These are phyloP conservation scores for Cytospora piceicola DNA, from an alignment of 2,329 filamentous ascomycete genomes.

Conservation along the genomic window DNA sequence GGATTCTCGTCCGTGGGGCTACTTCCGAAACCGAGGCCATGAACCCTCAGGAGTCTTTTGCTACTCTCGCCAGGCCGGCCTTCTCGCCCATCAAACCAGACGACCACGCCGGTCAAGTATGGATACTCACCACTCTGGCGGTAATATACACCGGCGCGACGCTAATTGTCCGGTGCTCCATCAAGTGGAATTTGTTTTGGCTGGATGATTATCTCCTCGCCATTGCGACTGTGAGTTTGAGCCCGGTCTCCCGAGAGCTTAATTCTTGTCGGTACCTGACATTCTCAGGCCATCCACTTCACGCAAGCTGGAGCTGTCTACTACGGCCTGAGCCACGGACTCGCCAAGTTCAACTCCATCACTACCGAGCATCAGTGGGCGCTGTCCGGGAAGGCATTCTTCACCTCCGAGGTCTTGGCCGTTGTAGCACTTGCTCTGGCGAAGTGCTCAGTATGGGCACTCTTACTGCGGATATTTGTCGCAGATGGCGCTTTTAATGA, in stretches of 20 bases:
- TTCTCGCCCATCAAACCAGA: slow-evolving; percentile 7
- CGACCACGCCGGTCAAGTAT: slow-evolving; percentile 22
- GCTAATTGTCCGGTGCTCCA: slow-evolving; percentile 1
- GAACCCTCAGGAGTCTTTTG: neutral
- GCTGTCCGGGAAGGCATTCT: slow-evolving; percentile 15
- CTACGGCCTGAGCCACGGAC: slow-evolving; percentile 7
- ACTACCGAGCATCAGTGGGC: slow-evolving; percentile 1
- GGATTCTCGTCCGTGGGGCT: slow-evolving; percentile 5
- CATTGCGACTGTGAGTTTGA: slow-evolving; percentile 16
- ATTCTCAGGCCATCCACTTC: neutral
- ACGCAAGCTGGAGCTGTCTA: slow-evolving; percentile 8
- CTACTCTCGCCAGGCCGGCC: neutral
- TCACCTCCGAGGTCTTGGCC: slow-evolving; percentile 23
- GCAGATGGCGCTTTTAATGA: slow-evolving; percentile 19
- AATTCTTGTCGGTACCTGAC: neutral
- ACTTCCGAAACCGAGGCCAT: slow-evolving; percentile 2
- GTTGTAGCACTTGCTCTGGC: slow-evolving; percentile 28
- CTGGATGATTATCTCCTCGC: slow-evolving; percentile 18
- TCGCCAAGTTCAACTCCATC: slow-evolving; percentile 13
- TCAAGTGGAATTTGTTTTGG: slow-evolving; percentile 16
- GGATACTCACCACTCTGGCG: slow-evolving; percentile 19
- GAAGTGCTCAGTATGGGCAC: slow-evolving; percentile 32
- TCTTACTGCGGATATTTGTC: slow-evolving; percentile 32
- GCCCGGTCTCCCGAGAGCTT: too few species aligned
- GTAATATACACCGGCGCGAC: slow-evolving; percentile 14